phyloP scores from a whole-genome alignment of 1,284 basidiomycete genomes.

The Irpex sp. region DNA sequence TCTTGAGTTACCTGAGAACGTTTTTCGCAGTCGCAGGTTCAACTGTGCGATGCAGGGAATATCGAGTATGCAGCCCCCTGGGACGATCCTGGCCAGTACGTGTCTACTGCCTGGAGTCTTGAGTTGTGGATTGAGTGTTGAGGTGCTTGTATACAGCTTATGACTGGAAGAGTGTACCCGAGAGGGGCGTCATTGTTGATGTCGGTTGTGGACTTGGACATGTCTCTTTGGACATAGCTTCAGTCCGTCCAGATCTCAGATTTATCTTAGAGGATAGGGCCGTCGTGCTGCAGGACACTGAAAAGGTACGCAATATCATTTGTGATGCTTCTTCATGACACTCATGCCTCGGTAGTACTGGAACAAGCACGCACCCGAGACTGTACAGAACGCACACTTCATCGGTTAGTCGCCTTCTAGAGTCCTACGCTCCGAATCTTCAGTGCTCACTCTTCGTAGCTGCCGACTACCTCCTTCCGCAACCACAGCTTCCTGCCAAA shows the following conservation, averaged over 20 bases:
- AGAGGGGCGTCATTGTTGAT: constrained; percentile 17
- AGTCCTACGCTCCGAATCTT: background rate
- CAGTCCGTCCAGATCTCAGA: background rate
- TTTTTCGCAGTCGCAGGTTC: background rate
- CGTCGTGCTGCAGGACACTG: background rate
- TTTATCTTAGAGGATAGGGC: background rate
- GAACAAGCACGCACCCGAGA: background rate
- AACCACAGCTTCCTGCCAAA: background rate
- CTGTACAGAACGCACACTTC: background rate
- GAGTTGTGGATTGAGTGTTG: background rate
- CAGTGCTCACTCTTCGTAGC: background rate
- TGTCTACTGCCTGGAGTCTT: background rate
- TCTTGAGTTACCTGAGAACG: constrained; percentile 8
- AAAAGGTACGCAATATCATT: background rate
- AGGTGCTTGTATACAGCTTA: constrained; percentile 3
- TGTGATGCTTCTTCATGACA: background rate
- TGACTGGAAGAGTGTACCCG: constrained; percentile 12
- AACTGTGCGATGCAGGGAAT: background rate
- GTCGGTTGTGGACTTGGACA: constrained; percentile 20
- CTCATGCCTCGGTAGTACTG: background rate
- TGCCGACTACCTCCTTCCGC: constrained; percentile 6
- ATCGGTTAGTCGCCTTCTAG: background rate
- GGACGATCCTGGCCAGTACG: background rate
- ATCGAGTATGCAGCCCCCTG: background rate
- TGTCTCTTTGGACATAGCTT: constrained; percentile 10